Conservation (phyloP, 2,329 filamentous ascomycete species). For the Aspergillus ustus region DNA sequence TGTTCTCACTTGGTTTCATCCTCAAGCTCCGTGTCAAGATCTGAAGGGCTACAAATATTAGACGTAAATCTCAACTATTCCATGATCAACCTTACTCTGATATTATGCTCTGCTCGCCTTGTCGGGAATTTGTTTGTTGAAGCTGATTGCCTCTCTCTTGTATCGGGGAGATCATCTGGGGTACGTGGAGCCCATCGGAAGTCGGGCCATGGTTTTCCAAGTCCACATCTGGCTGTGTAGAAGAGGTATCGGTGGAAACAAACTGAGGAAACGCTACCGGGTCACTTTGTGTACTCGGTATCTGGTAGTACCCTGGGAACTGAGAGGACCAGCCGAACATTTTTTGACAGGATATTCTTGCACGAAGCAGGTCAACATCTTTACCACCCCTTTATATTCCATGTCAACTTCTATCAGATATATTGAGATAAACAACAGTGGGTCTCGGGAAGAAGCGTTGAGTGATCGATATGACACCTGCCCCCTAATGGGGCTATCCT, state of each 20-base stretch:
- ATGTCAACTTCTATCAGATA: neutral
- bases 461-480: no score
- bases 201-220: neutral
- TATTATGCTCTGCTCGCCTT: neutral
- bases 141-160: neutral
- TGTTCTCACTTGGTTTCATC: neutral
- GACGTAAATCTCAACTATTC: neutral
- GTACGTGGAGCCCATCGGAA: neutral
- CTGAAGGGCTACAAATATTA: neutral
- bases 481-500: no score
- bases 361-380: neutral
- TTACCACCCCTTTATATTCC: neutral
- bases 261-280: neutral
- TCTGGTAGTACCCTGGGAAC: neutral
- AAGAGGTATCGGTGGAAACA: neutral
- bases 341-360: neutral
- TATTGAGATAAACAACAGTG: no score
- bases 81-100: neutral
- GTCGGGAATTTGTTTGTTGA: neutral
- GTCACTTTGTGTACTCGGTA: neutral
- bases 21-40: neutral
- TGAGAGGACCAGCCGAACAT: neutral
- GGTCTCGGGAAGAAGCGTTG: no score
- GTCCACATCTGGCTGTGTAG: neutral
- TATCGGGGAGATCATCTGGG: neutral